Base-by-base conservation (phyloP, 768 basidiomycete genomes). In the Daedalea quercina region DNA sequence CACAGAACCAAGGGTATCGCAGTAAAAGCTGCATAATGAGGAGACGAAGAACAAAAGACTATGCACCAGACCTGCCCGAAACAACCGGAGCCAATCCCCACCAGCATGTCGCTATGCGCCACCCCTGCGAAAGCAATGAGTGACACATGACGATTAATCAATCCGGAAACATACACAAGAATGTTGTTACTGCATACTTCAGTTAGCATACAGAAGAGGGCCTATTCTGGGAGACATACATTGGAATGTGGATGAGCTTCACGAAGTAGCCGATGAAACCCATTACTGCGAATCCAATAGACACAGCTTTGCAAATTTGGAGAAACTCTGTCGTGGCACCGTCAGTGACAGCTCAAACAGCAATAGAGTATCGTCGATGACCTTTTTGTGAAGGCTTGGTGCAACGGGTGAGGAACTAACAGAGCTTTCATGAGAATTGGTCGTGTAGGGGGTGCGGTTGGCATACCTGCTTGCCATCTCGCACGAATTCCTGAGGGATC, bases 191-290 rank as follows among this genome's bases (percentile, higher is more conserved):
- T 95, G 63, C 13, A 52, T 28, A 40, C 6, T 6, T 22, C 2
- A 13, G 31, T 59, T 22, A 60, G 46, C 26, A 20, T 54, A 50
- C 24, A 17, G 17, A 35, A 47, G 46, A 28, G 6, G 46, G 3
- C 9, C 13, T 31, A 26, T 45, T 45, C 7, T 26, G 15, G 9
- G 28, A 17, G 26, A 82, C 94, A 74, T 61, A 95, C 94, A 96
- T 95, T 63, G 94, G 94, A 70, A 95, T 96, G 72, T 97, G 94
- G 62, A 98, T 94, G 59, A 97, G 84, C 72, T 97, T 97, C 60
- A 96, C 94, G 66, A 98, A 87, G 76, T 95, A 99, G 15, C 96
- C 96, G 68, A 99, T 94, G 79, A 97, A 95, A 15, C 96, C 96
- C 94, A 98, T 98, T 60, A 99, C 90, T 47, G 87, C 92, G 65